Percentiles rank a stretch among this genome's conserved stretches.
Evolutionary conservation across 176 grass and related monocot species (phyloP).

Genomic region (Raddia distichophylla): DNA sequence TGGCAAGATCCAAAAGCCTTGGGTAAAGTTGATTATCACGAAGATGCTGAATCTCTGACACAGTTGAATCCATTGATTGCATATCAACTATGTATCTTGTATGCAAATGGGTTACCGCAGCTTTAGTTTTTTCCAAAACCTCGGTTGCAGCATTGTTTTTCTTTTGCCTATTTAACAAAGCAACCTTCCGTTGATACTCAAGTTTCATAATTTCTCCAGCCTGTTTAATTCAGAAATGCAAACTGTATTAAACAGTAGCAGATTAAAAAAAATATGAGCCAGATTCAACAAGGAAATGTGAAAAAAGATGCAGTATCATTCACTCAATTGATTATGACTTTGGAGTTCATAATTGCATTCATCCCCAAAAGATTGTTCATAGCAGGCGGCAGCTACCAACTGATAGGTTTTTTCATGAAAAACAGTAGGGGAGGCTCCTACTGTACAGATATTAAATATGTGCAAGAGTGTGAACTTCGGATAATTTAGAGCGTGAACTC

Average conservation of each 20-base stretch:
- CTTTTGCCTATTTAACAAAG: conserved; percentile 95
- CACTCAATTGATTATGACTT: not conserved
- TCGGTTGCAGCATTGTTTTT: conserved; percentile 72
- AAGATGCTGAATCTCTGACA: conserved; percentile 91
- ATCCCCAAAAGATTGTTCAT: not conserved
- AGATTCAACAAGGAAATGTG: conserved; percentile 19
- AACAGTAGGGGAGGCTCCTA: no score
- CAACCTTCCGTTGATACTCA: conserved; percentile 96
- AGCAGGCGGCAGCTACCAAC: not conserved
- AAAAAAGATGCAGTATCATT: no score
- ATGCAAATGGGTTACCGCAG: conserved; percentile 94
- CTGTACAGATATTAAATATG: no score
- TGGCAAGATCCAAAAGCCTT: conserved; percentile 72
- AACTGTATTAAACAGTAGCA: conserved; percentile 28
- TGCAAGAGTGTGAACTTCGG: no score
- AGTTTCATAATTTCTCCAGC: conserved; percentile 94
- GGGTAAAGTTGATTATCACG: conserved; percentile 89
- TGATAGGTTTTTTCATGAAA: no score
- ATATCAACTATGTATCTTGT: conserved; percentile 96
- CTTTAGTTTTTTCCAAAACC: conserved; percentile 94
- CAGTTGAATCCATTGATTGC: conserved; percentile 99
- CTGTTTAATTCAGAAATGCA: conserved; percentile 50
- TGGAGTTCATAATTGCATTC: not conserved
- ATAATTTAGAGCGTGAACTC: no score
- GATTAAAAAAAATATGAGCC: not conserved